Base-by-base conservation (phyloP, 2,329 filamentous ascomycete genomes). In the Pseudopyrenochaeta lycopersici region DNA sequence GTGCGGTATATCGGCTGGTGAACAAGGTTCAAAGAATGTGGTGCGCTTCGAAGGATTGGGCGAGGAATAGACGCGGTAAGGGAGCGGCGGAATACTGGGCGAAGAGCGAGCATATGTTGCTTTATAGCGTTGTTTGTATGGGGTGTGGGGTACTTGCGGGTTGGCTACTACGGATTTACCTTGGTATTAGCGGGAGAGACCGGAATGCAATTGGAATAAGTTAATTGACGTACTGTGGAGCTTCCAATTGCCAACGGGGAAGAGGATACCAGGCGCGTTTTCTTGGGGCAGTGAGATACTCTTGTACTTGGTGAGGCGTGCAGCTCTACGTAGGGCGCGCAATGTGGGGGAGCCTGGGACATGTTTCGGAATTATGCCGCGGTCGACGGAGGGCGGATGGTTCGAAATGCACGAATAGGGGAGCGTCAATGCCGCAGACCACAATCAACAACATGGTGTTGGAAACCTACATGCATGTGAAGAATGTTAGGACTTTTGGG, bases 51-150 rank as follows among this genome's bases (percentile, higher is more conserved):
- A 29, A 7, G n/a, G 2, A 29, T 11, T 2, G 12, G n/a, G 29
- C 15, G 20, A 17, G 7, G 36, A 15, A 21, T 29, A 46, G 35
- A 23, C 21, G 43, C 38, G 33, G 32, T 18, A 32, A 33, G n/a
- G 32, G 46, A 36, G 20, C 39, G 44, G 9, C 50, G 32, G 15
- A 48, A 18, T 27, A 27, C 9, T 15, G 52, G 46, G 49, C 54
- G 54, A 30, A 49, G 49, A 27, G 44, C 14, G 40, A 52, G 46
- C 54, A 58, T 61, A 23, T 27, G 42, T 21, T 35, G 30, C 36
- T 7, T 18, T n/a, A 9, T 27, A 9, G 23, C 17, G 20, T 11
- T 14, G 17, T 20, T 39, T 39, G 21, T 39, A 39, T 27, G 9
- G 4, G 23, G 4, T 4, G 23, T 27, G 23, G 23, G 23, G 23